Evolutionary conservation across 2,329 filamentous ascomycete genomes (phyloP).

Genomic region (Coniella vitis): DNA sequence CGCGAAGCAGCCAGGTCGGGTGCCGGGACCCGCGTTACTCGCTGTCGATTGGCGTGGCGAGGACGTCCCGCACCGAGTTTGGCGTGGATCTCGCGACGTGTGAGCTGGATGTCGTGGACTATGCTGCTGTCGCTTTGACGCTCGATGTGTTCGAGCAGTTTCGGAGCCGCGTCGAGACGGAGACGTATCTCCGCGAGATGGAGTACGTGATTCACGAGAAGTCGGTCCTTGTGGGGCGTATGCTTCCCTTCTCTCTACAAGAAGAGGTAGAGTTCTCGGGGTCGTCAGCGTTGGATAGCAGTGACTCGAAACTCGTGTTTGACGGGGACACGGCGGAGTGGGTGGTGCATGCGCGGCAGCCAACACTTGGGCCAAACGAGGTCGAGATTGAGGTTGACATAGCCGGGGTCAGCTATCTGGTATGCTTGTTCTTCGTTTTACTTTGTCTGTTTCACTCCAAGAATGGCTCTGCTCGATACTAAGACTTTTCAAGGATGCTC

Average conservation of each 20-base stretch:
- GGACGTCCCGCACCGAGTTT: conserved; percentile 1
- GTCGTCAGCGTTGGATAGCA: no score
- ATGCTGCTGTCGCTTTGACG: neutral
- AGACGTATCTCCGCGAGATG: neutral
- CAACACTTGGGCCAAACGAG: no score
- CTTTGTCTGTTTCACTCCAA: no score
- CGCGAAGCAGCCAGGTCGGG: neutral
- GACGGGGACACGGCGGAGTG: no score
- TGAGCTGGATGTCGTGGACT: neutral
- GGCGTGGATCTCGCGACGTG: neutral
- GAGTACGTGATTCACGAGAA: neutral
- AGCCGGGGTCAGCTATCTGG: no score
- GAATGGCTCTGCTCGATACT: no score
- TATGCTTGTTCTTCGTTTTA: no score
- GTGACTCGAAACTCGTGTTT: no score
- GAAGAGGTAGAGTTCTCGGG: no score
- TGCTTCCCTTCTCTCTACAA: no score
- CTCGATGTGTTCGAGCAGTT: neutral
- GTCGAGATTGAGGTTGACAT: no score
- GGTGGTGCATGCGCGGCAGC: no score
- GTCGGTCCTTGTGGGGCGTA: neutral
- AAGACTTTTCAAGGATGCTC: neutral
- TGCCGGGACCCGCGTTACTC: neutral
- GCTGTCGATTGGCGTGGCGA: neutral
- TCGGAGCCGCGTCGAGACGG: neutral